A percentile compares a stretch with the other conserved stretches of the same genome.
Evolutionary conservation across 2,329 filamentous ascomycete species (phyloP).

Genomic region (Scedosporium minutisporum): DNA sequence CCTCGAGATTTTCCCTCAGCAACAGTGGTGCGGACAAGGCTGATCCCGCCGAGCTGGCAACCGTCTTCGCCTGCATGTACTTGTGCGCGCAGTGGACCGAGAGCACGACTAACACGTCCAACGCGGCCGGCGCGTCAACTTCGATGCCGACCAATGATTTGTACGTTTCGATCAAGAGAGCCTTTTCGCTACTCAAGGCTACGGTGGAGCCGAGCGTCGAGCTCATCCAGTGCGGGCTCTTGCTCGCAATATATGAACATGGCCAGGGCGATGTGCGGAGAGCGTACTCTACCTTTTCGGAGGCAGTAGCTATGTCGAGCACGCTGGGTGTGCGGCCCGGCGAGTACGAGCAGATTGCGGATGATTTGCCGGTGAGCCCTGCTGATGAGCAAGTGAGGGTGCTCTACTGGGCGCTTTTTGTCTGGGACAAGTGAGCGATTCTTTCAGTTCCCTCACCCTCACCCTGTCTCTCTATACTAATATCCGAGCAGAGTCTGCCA

Average conservation of each 20-base stretch:
- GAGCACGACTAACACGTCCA: slow-evolving; percentile 13
- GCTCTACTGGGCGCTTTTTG: slow-evolving; percentile 34
- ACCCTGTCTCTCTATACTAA: neutral
- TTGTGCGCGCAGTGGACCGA: slow-evolving; percentile 28
- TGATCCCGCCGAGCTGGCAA: slow-evolving; percentile 21
- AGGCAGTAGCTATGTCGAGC: slow-evolving; percentile 26
- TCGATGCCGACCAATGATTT: slow-evolving; percentile 6
- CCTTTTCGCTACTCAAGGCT: neutral
- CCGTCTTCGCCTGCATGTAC: slow-evolving; percentile 33
- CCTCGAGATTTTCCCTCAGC: neutral
- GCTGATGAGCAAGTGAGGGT: slow-evolving; percentile 29
- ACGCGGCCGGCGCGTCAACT: slow-evolving; percentile 13
- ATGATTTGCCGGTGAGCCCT: slow-evolving; percentile 12
- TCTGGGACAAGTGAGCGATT: slow-evolving; percentile 30
- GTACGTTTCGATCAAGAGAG: neutral
- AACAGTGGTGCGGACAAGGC: slow-evolving; percentile 12
- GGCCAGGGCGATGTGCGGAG: slow-evolving; percentile 30
- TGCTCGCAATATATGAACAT: slow-evolving; percentile 33
- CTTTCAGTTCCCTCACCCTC: neutral
- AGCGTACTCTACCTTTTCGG: slow-evolving; percentile 32
- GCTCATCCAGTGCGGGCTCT: slow-evolving; percentile 29
- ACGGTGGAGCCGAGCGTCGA: slow-evolving; percentile 22
- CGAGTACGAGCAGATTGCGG: slow-evolving; percentile 18
- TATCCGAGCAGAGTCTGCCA: slow-evolving; percentile 18
- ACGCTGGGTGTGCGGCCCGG: slow-evolving; percentile 26